Evolutionary conservation across 257 asterid species (phyloP).

Genomic region (Striga asiatica): DNA sequence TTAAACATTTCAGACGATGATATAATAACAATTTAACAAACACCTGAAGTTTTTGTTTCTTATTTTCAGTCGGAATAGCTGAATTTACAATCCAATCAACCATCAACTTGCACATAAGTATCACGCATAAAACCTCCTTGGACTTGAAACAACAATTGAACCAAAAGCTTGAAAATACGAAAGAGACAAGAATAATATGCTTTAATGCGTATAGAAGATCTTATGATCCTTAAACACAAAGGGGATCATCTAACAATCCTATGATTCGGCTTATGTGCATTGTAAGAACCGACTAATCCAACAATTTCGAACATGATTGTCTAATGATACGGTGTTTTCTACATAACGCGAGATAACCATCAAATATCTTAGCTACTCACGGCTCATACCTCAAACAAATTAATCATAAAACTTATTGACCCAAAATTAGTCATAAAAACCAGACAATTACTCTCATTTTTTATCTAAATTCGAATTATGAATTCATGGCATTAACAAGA

Average conservation of each 20-base stretch:
- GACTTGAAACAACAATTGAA: constrained; percentile 5
- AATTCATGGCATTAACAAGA: neutral
- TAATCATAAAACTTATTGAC: neutral
- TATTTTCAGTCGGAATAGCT: neutral
- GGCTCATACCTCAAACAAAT: constrained; percentile 6
- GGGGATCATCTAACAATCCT: neutral
- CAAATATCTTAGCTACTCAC: constrained; percentile 10
- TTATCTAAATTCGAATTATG: neutral
- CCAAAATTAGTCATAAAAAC: no score
- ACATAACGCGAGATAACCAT: neutral
- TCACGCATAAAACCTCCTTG: constrained; percentile 8
- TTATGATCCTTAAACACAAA: neutral
- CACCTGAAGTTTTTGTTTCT: neutral
- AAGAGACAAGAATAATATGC: neutral
- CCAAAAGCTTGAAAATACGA: neutral
- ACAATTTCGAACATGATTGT: neutral
- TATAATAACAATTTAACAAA: neutral
- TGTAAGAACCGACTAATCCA: neutral
- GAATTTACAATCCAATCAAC: neutral
- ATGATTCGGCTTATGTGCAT: neutral
- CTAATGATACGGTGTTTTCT: neutral
- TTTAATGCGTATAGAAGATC: neutral
- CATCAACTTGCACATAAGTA: neutral
- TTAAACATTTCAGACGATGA: neutral
- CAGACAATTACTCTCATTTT: no score